Base-by-base conservation (phyloP, 768 basidiomycete genomes). In the Candolleomyces efflorescens region DNA sequence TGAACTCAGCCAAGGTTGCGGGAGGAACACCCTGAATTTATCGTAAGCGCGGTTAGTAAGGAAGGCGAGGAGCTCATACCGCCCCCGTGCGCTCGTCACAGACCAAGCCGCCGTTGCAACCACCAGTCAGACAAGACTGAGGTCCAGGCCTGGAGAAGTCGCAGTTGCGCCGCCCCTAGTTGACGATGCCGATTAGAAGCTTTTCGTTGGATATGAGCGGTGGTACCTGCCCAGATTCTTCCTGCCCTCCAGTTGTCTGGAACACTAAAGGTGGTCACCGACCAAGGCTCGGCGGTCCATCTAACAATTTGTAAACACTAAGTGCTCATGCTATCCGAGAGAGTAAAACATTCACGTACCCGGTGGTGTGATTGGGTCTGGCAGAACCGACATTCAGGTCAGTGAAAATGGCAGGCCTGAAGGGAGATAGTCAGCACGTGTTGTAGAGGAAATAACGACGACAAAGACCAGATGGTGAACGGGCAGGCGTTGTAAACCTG, bases 1-100 rank as follows among this genome's bases (percentile, higher is more conserved):
- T 87, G 71, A 80, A 88, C 61, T 89, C 86, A 0, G 87, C 87
- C 39, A 88, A 73, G 1, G 81, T 78, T 3, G 83, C 87, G 48
- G 87, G 88, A 36, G 86, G 85, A 17, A 84, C 79, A 54, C 83
- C 83, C 73, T 74, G 41, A 13, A 17, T 39, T 20, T 20, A 17
- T 11, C 32, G 5, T n/a, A 32, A 32, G 5, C 32, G 11, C 18
- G 17, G 18, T 37, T 1, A 53, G 10, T 13, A 20, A 20, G 27
- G 24, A 32, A 32, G 32, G 5, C 3, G 17, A 54, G 5, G 18
- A 3, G 17, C n/a, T 58, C 71, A 63, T 60, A 76, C 76, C n/a
- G 82, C 82, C 41, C 80, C 84, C 12, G 75, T 74, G 27, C 64
- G 58, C 6, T 73, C 58, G 59, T 76, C 78, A 59, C 86, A 87